phyloP scores from a whole-genome alignment of 2,329 filamentous ascomycete species.

The Dryadomyces sulphureus region DNA sequence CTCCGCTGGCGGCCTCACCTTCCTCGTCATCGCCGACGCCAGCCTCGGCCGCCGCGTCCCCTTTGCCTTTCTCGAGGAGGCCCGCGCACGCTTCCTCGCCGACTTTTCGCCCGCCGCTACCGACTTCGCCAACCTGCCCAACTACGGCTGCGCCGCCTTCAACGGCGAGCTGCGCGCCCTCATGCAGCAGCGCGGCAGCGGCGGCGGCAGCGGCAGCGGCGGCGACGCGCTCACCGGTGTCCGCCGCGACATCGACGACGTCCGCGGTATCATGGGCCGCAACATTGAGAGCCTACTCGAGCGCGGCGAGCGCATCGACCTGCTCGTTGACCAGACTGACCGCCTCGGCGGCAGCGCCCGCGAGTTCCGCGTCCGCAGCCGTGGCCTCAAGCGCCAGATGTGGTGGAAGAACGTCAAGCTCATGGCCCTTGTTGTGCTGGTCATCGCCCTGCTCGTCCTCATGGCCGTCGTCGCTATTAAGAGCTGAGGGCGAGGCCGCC shows the following conservation, averaged over 20 bases:
- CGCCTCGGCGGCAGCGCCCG: slow-evolving; percentile 72
- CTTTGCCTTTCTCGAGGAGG: slow-evolving; percentile 83
- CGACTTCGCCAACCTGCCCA: slow-evolving; percentile 63
- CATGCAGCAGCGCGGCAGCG: slow-evolving; percentile 75
- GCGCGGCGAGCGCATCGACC: slow-evolving; percentile 81
- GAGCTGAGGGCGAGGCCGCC: slow-evolving; percentile 11
- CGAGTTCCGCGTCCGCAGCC: slow-evolving; percentile 79
- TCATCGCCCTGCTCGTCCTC: slow-evolving; percentile 44
- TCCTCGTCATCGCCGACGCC: slow-evolving; percentile 74
- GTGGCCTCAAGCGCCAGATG: slow-evolving; percentile 82
- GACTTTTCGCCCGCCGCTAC: slow-evolving; percentile 51
- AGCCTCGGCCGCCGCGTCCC: slow-evolving; percentile 75
- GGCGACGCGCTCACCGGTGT: slow-evolving; percentile 74
- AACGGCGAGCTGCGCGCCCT: slow-evolving; percentile 63
- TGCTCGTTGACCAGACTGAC: slow-evolving; percentile 94
- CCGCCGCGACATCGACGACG: slow-evolving; percentile 81
- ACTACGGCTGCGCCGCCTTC: slow-evolving; percentile 83
- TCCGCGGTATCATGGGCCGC: slow-evolving; percentile 84
- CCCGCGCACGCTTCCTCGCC: slow-evolving; percentile 73
- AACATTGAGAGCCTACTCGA: slow-evolving; percentile 86
- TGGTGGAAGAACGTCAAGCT: slow-evolving; percentile 99
- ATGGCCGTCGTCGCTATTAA: slow-evolving; percentile 40
- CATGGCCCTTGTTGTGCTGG: slow-evolving; percentile 65
- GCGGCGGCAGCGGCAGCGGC: slow-evolving; percentile 52
- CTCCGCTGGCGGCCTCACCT: slow-evolving; percentile 70